phyloP scores from a whole-genome alignment of 208 protist species.

The Spongospora subterranea region DNA sequence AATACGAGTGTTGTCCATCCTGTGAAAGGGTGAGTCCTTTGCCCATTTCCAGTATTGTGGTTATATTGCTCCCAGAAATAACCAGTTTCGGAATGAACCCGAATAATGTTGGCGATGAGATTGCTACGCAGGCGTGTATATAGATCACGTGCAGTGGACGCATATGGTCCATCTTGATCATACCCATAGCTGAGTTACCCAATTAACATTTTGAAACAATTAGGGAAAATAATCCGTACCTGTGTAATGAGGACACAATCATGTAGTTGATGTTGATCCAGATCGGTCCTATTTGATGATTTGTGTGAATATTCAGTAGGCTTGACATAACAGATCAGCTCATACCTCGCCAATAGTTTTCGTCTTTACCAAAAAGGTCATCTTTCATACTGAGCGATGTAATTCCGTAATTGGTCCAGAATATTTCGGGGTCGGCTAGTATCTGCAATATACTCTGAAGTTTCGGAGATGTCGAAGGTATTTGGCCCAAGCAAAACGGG shows the following conservation, averaged over 20 bases:
- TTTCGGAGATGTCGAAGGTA: slow-evolving; percentile 26
- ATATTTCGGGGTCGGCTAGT: background rate
- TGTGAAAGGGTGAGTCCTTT: slow-evolving; percentile 62
- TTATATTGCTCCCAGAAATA: slow-evolving; percentile 69
- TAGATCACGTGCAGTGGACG: background rate
- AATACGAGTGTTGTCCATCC: slow-evolving; percentile 66
- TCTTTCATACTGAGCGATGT: background rate
- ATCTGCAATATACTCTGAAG: background rate
- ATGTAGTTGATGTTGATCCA: slow-evolving; percentile 55
- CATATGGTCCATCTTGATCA: background rate
- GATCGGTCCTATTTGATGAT: slow-evolving; percentile 7
- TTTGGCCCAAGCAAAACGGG: slow-evolving; percentile 25
- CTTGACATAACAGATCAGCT: too few relatives aligned
- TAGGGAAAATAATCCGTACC: background rate
- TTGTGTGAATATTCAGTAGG: too few relatives aligned
- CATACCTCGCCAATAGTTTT: slow-evolving; percentile 50
- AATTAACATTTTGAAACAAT: background rate
- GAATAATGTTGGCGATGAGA: slow-evolving; percentile 61
- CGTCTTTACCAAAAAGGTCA: background rate
- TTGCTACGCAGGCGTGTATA: slow-evolving; percentile 56
- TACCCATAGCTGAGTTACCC: background rate
- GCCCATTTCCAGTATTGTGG: slow-evolving; percentile 56
- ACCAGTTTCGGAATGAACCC: slow-evolving; percentile 62
- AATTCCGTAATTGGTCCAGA: slow-evolving; percentile 13
- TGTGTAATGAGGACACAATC: background rate